These are phyloP conservation scores for Populus tomentosa DNA, from an alignment of 441 rosid species.

Conservation along the genomic window DNA sequence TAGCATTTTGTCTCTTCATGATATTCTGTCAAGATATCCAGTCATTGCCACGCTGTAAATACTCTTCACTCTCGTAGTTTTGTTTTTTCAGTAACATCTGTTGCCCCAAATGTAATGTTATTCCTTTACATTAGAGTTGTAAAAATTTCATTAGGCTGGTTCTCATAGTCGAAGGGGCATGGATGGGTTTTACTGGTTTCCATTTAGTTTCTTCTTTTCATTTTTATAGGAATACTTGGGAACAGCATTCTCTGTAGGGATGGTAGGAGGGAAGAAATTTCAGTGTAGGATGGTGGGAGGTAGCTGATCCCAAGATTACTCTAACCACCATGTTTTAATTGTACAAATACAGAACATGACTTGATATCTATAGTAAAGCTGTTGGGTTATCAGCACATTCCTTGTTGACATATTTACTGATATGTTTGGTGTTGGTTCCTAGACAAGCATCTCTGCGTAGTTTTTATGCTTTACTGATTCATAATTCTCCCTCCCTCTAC, in stretches of 20 bases:
- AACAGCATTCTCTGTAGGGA: conserved; percentile 38
- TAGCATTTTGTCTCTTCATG: neutral
- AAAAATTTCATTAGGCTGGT: conserved; percentile 22
- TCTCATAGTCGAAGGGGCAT: conserved; percentile 26
- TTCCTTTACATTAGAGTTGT: no score
- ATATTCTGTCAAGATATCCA: conserved; percentile 7
- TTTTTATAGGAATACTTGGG: neutral
- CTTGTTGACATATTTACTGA: neutral
- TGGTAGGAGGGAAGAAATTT: neutral
- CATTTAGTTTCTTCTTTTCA: neutral
- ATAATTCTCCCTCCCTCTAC: neutral
- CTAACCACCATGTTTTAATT: conserved; percentile 15
- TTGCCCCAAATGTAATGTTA: conserved; percentile 27
- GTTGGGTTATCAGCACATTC: neutral
- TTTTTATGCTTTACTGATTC: neutral
- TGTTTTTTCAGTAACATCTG: conserved; percentile 15
- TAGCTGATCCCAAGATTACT: conserved; percentile 1
- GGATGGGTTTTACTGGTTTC: conserved; percentile 14
- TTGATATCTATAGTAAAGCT: neutral
- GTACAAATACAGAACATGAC: conserved; percentile 13
- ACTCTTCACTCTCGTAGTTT: conserved; percentile 7
- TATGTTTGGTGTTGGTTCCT: neutral
- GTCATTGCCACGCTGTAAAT: conserved; percentile 30
- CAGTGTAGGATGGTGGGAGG: conserved; percentile 3
- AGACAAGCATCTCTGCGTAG: neutral